Evolutionary conservation across 2,329 filamentous ascomycete genomes (phyloP).

Genomic region (Verticillium alfalfae): DNA sequence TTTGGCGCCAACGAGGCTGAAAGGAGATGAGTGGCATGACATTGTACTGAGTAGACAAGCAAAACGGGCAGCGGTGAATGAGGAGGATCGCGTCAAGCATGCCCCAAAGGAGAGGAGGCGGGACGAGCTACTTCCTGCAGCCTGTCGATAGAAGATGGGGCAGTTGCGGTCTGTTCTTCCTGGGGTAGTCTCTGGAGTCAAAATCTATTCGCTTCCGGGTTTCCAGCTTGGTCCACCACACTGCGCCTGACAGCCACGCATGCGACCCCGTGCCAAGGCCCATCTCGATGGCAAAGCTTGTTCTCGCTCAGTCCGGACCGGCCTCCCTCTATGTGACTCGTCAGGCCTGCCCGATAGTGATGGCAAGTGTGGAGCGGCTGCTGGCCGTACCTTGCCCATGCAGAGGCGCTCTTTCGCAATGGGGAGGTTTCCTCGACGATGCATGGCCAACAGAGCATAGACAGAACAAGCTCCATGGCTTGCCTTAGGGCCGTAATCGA

Average conservation of each 20-base stretch:
- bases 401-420: neutral
- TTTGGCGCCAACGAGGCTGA: constrained; percentile 52
- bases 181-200: neutral
- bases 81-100: neutral
- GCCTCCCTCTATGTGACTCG: neutral
- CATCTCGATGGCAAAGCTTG: neutral
- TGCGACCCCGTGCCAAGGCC: neutral
- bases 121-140: neutral
- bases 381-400: neutral
- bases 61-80: neutral
- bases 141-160: neutral
- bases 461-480: neutral
- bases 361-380: neutral
- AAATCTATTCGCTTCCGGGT: neutral
- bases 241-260: neutral
- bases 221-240: neutral
- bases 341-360: neutral
- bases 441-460: neutral
- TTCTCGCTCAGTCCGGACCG: neutral
- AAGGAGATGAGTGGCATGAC: constrained; percentile 13
- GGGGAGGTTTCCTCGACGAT: neutral
- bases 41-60: constrained; percentile 1
- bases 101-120: neutral
- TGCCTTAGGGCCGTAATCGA: neutral
- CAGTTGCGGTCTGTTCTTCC: neutral